phyloP scores from a whole-genome alignment of 768 basidiomycete species.

The Cubamyces lactineus region DNA sequence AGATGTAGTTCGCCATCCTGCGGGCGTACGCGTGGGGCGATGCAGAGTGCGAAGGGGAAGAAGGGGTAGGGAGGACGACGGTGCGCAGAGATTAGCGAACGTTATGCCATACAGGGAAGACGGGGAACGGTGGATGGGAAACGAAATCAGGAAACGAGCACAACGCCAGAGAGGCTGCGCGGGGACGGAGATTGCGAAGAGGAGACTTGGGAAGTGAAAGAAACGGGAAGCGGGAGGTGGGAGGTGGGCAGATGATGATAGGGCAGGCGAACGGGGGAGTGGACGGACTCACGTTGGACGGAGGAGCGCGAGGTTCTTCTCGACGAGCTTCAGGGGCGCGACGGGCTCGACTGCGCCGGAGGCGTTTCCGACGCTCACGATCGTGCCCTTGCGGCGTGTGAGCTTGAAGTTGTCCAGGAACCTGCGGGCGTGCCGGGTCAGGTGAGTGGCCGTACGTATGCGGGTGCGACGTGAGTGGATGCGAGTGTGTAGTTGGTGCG shows the following conservation, averaged over 20 bases:
- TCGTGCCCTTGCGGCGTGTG: conserved; percentile 79
- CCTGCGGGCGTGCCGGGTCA: conserved; percentile 38
- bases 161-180: too few relatives aligned
- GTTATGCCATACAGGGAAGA: background rate
- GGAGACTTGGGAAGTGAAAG: too few relatives aligned
- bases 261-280: too few relatives aligned
- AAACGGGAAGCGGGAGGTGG: too few relatives aligned
- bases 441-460: background rate
- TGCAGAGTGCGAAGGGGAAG: too few relatives aligned
- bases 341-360: conserved; percentile 81
- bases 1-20: conserved; percentile 70
- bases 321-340: conserved; percentile 66
- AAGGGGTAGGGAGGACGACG: too few relatives aligned
- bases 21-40: conserved; percentile 8
- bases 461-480: too few relatives aligned
- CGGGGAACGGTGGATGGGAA: background rate
- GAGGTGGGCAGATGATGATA: too few relatives aligned
- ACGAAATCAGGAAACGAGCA: too few relatives aligned
- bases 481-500: too few relatives aligned
- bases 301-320: conserved; percentile 79
- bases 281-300: conserved; percentile 58
- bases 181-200: too few relatives aligned
- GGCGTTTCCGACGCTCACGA: conserved; percentile 88
- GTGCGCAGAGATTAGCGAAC: too few relatives aligned
- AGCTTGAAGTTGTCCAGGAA: conserved; percentile 83